Percentiles rank a stretch among this genome's conserved stretches.
Conservation (phyloP, 2,329 filamentous ascomycete genomes). For the Cladosporium velox region DNA sequence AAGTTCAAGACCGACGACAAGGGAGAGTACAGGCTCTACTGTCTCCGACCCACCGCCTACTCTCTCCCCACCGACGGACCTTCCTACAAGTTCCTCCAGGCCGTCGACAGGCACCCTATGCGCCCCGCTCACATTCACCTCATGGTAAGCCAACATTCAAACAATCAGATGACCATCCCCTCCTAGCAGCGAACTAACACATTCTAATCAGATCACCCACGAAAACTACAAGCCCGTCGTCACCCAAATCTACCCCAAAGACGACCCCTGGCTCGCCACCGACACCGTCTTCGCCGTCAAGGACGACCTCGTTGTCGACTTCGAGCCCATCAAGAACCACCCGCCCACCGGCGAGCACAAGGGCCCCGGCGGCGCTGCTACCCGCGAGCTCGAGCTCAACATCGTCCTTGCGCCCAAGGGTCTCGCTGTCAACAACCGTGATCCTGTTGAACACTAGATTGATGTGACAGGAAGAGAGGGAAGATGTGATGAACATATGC, state of each 20-base stretch:
- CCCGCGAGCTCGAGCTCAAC: slow-evolving; percentile 60
- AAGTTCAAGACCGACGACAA: slow-evolving; percentile 72
- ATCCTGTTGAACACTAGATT: slow-evolving; percentile 19
- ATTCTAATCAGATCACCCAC: slow-evolving; percentile 42
- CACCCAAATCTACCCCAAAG: slow-evolving; percentile 60
- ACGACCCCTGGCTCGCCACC: slow-evolving; percentile 59
- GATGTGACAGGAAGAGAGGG: background rate
- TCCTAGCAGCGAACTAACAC: slow-evolving; percentile 9
- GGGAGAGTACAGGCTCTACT: slow-evolving; percentile 73
- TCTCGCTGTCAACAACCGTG: background rate
- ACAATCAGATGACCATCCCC: background rate
- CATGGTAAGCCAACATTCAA: slow-evolving; percentile 42
- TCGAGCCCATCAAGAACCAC: slow-evolving; percentile 54
- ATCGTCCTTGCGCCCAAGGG: slow-evolving; percentile 54
- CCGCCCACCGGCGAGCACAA: slow-evolving; percentile 48
- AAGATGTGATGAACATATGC: background rate
- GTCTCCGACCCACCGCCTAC: slow-evolving; percentile 72
- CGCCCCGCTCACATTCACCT: slow-evolving; percentile 64
- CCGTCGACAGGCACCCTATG: slow-evolving; percentile 61
- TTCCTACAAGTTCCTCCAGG: slow-evolving; percentile 54
- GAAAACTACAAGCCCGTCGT: slow-evolving; percentile 59
- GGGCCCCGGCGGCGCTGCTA: slow-evolving; percentile 35
- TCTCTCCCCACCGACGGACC: slow-evolving; percentile 67
- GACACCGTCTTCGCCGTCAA: slow-evolving; percentile 65
- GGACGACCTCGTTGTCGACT: slow-evolving; percentile 61